Evolutionary conservation across 257 asterid genomes (phyloP).

Genomic region (Handroanthus guayacan): DNA sequence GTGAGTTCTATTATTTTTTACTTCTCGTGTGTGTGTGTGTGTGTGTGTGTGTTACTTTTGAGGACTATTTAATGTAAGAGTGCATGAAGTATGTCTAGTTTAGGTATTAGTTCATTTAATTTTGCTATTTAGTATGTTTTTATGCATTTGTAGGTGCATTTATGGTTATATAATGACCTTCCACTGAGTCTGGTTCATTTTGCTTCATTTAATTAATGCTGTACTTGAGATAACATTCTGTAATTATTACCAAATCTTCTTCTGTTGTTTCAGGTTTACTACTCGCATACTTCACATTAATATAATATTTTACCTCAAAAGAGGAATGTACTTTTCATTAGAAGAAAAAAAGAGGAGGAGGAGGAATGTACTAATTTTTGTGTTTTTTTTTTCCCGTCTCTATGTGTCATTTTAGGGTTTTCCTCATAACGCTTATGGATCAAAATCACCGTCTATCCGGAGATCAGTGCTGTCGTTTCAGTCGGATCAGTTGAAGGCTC

Average conservation of each 20-base stretch:
- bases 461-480: constrained; percentile 64
- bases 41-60: neutral
- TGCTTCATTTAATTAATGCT: constrained; percentile 5
- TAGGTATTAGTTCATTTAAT: no score
- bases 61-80: neutral
- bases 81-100: neutral
- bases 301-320: neutral
- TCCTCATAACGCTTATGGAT: constrained; percentile 41
- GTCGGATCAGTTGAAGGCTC: constrained; percentile 73
- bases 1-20: constrained; percentile 35
- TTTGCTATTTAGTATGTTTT: neutral
- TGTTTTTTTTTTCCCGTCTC: neutral
- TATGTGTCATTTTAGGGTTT: constrained; percentile 46
- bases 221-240: neutral
- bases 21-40: neutral
- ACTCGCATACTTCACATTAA: neutral
- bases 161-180: neutral
- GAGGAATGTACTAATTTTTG: constrained; percentile 22
- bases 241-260: neutral
- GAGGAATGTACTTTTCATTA: constrained; percentile 4
- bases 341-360: neutral
- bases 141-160: neutral
- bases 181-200: neutral
- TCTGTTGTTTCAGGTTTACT: neutral
- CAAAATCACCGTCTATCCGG: constrained; percentile 40